phyloP scores from a whole-genome alignment of 306 rosid genomes.

The Acacia acuminata region DNA sequence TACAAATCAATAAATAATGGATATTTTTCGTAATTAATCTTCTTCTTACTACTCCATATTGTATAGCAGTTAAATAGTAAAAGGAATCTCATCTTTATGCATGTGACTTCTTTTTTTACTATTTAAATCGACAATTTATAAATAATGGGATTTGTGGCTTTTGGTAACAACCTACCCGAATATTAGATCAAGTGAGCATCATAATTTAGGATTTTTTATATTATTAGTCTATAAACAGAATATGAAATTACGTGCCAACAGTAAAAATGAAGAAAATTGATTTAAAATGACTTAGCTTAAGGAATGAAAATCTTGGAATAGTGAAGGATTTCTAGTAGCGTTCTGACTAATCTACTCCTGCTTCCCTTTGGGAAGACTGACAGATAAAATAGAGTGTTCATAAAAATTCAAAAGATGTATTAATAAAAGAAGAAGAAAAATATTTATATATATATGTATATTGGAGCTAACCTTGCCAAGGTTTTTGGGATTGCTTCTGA shows the following conservation, averaged over 20 bases:
- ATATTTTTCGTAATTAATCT: neutral
- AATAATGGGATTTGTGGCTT: neutral
- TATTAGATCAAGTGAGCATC: neutral
- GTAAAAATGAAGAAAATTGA: neutral
- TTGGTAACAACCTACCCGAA: neutral
- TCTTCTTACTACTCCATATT: neutral
- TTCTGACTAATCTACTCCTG: conserved; percentile 4
- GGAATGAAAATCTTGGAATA: conserved; percentile 35
- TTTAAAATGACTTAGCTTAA: neutral
- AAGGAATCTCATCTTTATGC: neutral
- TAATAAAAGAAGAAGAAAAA: neutral
- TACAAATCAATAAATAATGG: neutral
- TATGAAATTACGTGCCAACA: neutral
- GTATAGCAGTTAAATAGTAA: neutral
- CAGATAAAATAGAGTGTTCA: conserved; percentile 3
- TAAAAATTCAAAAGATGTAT: conserved; percentile 22
- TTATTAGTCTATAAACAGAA: neutral
- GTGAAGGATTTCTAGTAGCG: neutral
- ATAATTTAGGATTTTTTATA: neutral
- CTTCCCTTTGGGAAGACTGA: conserved; percentile 61
- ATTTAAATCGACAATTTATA: neutral
- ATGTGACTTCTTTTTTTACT: neutral
- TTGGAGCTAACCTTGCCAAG: conserved; percentile 72
- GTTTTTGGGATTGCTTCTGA: conserved; percentile 64
- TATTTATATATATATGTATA: conserved; percentile 13